Evolutionary conservation across 345 rosid species (phyloP).

Genomic region (Eucalyptus victrix): DNA sequence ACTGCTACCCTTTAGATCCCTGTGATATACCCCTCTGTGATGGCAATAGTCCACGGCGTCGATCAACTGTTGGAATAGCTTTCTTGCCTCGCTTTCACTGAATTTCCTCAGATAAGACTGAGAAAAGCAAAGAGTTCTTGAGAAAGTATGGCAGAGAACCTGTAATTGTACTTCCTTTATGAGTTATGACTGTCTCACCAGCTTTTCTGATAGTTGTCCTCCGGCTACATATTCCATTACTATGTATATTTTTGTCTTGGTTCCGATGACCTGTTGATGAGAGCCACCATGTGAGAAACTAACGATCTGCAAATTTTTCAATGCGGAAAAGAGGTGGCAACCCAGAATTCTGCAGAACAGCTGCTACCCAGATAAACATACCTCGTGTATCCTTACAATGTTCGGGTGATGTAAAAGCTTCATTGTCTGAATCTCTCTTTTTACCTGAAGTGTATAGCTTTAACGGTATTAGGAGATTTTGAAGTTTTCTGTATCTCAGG

Average conservation of each 20-base stretch:
- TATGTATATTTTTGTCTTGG: conserved; percentile 76
- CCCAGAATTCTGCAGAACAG: not conserved
- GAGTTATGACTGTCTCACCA: conserved; percentile 28
- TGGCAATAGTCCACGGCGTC: conserved; percentile 92
- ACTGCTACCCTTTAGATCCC: conserved; percentile 63
- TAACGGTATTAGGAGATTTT: not conserved
- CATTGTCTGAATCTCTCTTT: conserved; percentile 82
- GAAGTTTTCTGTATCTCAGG: not conserved
- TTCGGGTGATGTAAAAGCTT: conserved; percentile 79
- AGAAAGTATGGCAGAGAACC: not conserved
- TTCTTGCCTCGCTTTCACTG: conserved; percentile 64
- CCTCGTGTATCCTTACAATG: conserved; percentile 78
- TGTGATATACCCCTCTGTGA: conserved; percentile 79
- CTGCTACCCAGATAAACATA: not conserved
- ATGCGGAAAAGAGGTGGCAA: not conserved
- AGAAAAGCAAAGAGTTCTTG: not conserved
- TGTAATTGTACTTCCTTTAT: not conserved
- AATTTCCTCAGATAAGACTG: conserved; percentile 45
- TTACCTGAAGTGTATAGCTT: conserved; percentile 25
- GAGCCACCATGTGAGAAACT: not conserved
- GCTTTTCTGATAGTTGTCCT: conserved; percentile 76
- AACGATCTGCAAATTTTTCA: not conserved
- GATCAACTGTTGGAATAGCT: conserved; percentile 66
- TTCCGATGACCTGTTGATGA: conserved; percentile 58
- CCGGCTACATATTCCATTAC: conserved; percentile 82